These are phyloP conservation scores for Debaryomycetaceae sp. DNA, from an alignment of 1,139 yeast genomes.

Conservation along the genomic window DNA sequence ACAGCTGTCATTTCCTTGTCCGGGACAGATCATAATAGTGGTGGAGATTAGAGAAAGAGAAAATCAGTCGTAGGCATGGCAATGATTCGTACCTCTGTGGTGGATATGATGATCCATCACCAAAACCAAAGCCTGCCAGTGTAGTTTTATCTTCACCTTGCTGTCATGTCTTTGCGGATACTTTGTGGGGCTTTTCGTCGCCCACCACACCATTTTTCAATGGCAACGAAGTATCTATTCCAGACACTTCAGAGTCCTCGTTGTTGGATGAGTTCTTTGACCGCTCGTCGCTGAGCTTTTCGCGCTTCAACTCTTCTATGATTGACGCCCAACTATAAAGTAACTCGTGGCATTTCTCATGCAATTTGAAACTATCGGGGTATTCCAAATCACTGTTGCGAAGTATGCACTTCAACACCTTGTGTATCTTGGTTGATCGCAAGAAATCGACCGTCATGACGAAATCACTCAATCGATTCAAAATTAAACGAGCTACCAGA, in stretches of 20 bases:
- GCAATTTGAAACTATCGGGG: conserved; percentile 45
- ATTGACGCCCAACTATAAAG: conserved; percentile 41
- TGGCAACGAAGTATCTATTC: conserved; percentile 13
- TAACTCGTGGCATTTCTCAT: conserved; percentile 41
- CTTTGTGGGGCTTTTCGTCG: neutral
- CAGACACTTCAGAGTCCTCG: conserved; percentile 35
- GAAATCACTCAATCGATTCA: conserved; percentile 47
- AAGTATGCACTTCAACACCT: conserved; percentile 47
- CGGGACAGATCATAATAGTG: too few relatives aligned
- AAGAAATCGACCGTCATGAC: conserved; percentile 53
- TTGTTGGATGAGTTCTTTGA: conserved; percentile 12
- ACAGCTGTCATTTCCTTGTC: too few relatives aligned
- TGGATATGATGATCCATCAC: neutral
- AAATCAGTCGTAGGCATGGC: too few relatives aligned
- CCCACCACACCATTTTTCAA: conserved; percentile 5
- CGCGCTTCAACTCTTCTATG: conserved; percentile 33
- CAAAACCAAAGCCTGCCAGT: neutral
- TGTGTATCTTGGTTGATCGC: conserved; percentile 50
- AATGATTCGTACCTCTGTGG: neutral
- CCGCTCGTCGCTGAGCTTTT: conserved; percentile 20
- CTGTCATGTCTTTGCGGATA: conserved; percentile 4
- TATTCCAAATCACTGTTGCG: conserved; percentile 39
- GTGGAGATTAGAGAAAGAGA: too few relatives aligned
- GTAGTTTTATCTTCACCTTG: too few relatives aligned
- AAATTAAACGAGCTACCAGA: conserved; percentile 46